A percentile compares a stretch with the other conserved stretches of the same genome.
Conservation (phyloP, 2,329 filamentous ascomycete species). For the Bipolaris sorokiniana region DNA sequence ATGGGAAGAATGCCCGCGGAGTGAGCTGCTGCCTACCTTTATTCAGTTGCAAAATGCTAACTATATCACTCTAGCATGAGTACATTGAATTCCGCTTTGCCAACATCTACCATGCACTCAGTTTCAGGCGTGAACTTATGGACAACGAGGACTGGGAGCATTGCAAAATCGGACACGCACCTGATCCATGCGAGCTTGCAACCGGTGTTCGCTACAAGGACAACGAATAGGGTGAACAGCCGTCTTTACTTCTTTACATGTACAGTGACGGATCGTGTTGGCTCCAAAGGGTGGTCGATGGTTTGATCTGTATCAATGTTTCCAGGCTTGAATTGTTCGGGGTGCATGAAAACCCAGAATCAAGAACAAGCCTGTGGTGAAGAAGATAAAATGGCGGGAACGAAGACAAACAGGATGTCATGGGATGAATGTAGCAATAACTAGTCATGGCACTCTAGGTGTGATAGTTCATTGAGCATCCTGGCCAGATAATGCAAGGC, state of each 20-base stretch:
- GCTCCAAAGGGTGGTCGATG: background rate
- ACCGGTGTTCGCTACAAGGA: constrained; percentile 38
- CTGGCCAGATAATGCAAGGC: background rate
- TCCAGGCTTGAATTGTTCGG: too few species aligned
- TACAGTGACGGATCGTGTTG: background rate
- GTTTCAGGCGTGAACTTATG: constrained; percentile 51
- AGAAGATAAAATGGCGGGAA: background rate
- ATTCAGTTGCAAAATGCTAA: constrained; percentile 13
- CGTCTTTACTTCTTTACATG: background rate
- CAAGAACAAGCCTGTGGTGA: background rate
- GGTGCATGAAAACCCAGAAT: background rate
- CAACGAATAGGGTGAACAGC: constrained; percentile 17
- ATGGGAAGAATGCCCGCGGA: constrained; percentile 48
- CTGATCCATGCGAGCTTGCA: constrained; percentile 52
- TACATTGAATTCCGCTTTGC: constrained; percentile 58
- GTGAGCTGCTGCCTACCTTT: constrained; percentile 41
- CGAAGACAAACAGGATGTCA: too few species aligned
- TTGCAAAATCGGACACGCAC: constrained; percentile 51
- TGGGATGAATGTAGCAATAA: too few species aligned
- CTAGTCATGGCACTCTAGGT: background rate
- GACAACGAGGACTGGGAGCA: constrained; percentile 55
- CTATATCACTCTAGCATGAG: constrained; percentile 41
- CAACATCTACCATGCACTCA: constrained; percentile 54
- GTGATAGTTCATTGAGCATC: background rate
- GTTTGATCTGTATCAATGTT: background rate